Evolutionary conservation across 768 basidiomycete genomes (phyloP).

Genomic region (Auricularia cornea): DNA sequence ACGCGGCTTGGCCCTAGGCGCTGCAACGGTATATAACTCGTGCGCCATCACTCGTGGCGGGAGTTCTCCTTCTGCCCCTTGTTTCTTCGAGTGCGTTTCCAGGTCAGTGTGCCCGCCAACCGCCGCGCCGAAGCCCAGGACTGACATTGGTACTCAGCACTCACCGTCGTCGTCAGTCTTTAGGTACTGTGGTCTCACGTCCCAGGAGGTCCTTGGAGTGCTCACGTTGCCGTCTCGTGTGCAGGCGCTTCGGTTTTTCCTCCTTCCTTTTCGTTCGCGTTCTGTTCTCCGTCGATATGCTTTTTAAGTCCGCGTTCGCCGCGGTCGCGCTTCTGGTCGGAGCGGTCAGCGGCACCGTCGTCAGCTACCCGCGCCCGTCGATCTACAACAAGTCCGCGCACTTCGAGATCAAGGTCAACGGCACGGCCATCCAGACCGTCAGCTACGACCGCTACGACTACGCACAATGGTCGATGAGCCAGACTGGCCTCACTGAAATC

Average conservation of each 20-base stretch:
- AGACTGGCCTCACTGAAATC: neutral
- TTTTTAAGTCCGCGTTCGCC: neutral
- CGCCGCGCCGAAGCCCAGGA: too few relatives aligned
- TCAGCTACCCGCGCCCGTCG: neutral
- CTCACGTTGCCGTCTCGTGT: too few relatives aligned
- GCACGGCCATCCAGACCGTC: neutral
- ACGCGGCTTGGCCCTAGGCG: too few relatives aligned
- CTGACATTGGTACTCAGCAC: too few relatives aligned
- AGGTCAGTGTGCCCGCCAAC: too few relatives aligned
- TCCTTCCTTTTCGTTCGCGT: neutral
- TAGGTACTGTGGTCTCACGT: too few relatives aligned
- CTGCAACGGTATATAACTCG: too few relatives aligned
- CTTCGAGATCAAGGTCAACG: neutral
- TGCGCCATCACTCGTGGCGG: too few relatives aligned
- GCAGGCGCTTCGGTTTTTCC: neutral
- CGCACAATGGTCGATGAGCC: neutral
- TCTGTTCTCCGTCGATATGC: neutral
- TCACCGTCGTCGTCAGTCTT: too few relatives aligned
- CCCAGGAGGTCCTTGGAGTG: too few relatives aligned
- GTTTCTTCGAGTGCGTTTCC: too few relatives aligned
- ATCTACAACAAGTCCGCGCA: neutral
- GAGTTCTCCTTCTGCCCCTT: too few relatives aligned
- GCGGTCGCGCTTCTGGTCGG: neutral
- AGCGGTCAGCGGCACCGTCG: neutral
- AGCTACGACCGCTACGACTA: neutral